Conservation (phyloP, 2,329 filamentous ascomycete species). For the Juglanconis juglandina region DNA sequence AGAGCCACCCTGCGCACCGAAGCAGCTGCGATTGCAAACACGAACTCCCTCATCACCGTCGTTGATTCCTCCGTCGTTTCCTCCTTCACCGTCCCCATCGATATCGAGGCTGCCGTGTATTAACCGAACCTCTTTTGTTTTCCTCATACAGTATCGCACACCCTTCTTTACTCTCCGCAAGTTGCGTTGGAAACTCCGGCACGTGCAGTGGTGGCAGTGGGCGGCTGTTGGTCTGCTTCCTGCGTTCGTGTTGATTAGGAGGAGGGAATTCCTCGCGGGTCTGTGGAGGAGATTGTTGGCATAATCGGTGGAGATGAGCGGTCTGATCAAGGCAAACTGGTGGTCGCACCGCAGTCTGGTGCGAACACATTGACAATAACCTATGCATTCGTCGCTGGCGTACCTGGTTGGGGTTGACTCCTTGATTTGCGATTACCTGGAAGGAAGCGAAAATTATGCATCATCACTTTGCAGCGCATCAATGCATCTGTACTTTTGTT, state of each 20-base stretch:
- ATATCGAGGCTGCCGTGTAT: background rate
- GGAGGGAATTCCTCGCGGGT: conserved; percentile 13
- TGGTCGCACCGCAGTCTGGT: background rate
- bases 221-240: conserved; percentile 14
- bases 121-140: background rate
- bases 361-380: background rate
- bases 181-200: conserved; percentile 15
- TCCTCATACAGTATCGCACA: conserved; percentile 11
- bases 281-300: conserved; percentile 15
- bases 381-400: background rate
- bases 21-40: background rate
- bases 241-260: conserved; percentile 8
- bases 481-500: background rate
- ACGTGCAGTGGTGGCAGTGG: conserved; percentile 19
- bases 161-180: conserved; percentile 8
- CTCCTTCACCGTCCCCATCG: background rate
- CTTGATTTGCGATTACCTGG: background rate
- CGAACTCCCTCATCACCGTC: background rate
- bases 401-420: background rate
- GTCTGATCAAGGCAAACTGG: background rate
- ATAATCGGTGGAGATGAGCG: background rate
- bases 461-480: background rate
- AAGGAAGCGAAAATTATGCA: background rate
- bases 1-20: background rate
- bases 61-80: background rate